Conservation (phyloP, 1,284 basidiomycete species). For the Rhodotorula sp. region DNA sequence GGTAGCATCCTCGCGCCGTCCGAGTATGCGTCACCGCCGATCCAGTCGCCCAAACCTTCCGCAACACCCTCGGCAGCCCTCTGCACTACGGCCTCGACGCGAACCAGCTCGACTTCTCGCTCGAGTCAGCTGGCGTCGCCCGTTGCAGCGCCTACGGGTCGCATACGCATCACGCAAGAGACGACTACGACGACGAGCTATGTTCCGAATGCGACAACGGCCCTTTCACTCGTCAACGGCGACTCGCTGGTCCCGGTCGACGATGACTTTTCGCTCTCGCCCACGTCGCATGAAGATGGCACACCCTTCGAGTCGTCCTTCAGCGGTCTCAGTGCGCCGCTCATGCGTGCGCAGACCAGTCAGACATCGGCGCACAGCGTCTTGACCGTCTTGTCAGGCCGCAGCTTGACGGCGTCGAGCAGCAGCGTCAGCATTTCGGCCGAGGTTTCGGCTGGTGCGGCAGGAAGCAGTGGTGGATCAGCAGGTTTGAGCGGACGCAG, state of each 20-base stretch:
- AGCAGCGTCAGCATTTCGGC: constrained; percentile 8
- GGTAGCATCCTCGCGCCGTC: not conserved
- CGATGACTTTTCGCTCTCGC: not conserved
- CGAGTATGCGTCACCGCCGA: constrained; percentile 2
- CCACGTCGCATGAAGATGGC: constrained; percentile 8
- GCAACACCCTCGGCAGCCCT: not conserved
- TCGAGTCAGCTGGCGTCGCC: not conserved
- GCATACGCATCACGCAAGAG: constrained; percentile 27
- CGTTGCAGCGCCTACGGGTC: not conserved
- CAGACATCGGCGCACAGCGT: not conserved
- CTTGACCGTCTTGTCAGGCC: not conserved
- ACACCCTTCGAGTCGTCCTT: constrained; percentile 21
- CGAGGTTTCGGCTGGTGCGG: not conserved
- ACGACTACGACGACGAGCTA: constrained; percentile 17
- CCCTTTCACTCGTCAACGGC: not conserved
- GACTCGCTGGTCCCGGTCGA: not conserved
- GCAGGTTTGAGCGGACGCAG: not conserved
- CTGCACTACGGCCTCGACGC: not conserved
- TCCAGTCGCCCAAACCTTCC: not conserved
- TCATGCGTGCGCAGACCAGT: not conserved
- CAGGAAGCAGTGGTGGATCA: not conserved
- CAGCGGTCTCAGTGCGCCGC: constrained; percentile 9
- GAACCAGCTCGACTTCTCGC: constrained; percentile 2
- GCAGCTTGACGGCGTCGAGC: constrained; percentile 3
- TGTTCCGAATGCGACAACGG: not conserved